Percentiles rank a stretch among this genome's conserved stretches.
Evolutionary conservation across 2,329 filamentous ascomycete genomes (phyloP).

Genomic region (Calycina marina): DNA sequence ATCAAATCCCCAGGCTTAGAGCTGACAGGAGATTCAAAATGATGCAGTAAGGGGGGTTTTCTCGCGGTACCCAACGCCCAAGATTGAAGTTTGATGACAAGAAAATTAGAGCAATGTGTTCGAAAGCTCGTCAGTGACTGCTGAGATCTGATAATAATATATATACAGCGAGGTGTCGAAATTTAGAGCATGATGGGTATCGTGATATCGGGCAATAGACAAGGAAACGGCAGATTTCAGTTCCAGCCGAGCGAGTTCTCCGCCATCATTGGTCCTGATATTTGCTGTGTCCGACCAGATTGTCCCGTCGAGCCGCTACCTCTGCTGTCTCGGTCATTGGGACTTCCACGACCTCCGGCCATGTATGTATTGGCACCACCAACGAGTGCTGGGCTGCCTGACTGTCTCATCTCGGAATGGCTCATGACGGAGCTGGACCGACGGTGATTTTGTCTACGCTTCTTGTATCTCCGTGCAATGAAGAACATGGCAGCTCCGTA

Average conservation of each 20-base stretch:
- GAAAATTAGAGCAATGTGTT: slow-evolving; percentile 15
- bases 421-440: slow-evolving; percentile 44
- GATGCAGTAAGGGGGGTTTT: slow-evolving; percentile 19
- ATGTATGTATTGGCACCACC: slow-evolving; percentile 31
- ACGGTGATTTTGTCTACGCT: slow-evolving; percentile 45
- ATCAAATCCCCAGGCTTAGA: slow-evolving; percentile 17
- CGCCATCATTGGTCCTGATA: slow-evolving; percentile 60
- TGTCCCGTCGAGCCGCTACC: slow-evolving; percentile 33
- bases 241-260: slow-evolving; percentile 70
- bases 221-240: slow-evolving; percentile 26
- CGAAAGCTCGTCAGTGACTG: slow-evolving; percentile 7
- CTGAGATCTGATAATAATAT: slow-evolving; percentile 12
- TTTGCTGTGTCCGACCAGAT: slow-evolving; percentile 47
- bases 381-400: slow-evolving; percentile 30
- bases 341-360: slow-evolving; percentile 24
- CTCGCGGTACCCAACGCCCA: slow-evolving; percentile 19
- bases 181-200: slow-evolving; percentile 13
- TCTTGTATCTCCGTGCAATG: slow-evolving; percentile 56
- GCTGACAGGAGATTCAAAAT: slow-evolving; percentile 12
- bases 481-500: slow-evolving; percentile 68
- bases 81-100: slow-evolving; percentile 16
- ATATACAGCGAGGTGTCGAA: slow-evolving; percentile 14
- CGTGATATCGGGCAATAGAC: slow-evolving; percentile 10
- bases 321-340: slow-evolving; percentile 34
- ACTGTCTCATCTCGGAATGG: slow-evolving; percentile 33